Base-by-base conservation (phyloP, 2,329 filamentous ascomycete species). In the Claviceps purpurea region DNA sequence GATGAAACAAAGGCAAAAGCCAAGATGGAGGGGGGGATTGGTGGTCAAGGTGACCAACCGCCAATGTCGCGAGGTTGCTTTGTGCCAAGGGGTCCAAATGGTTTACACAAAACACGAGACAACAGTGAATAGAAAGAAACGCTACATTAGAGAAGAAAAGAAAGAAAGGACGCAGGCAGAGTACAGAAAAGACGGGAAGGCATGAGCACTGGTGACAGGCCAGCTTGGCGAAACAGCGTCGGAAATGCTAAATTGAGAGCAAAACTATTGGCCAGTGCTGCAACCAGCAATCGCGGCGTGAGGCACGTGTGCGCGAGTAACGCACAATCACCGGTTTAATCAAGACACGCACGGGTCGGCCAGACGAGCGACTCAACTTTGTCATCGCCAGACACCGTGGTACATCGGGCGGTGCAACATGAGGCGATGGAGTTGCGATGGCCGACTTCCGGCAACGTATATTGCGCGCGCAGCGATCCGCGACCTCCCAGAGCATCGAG, bases 221-320 rank as follows among this genome's bases (percentile, higher is more conserved):
- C 26, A 38, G n/a, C 30, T 14, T 13, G 40, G 40, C 18, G 26
- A 42, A 42, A 26, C 14, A 42, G n/a, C 30, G 40, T 43, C 26
- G 18, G 49, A 43, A 40, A 42, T 40, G 40, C 43, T 37, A 26
- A 43, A 20, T 22, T 44, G 26, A 44, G 26, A n/a, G 26, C 26
- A 38, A 38, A 34, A n/a, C 30, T 34, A 53, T 53, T 53, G 49
- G 52, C 45, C 52, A 53, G 52, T 37, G 47, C 18, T 30, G 24
- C 51, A 43, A 45, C 24, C 40, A 47, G 46, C 2, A 18, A 49
- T 24, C n/a, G 11, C 38, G 47, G 42, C 47, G 16, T 14, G 24
- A 50, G 37, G 44, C 50, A 52, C 38, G 44, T 48, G 48, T 50
- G 48, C 38, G 39, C 43, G n/a, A 47, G 52, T 50, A 47, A 40